Evolutionary conservation across 805 yeast genomes (phyloP).

Genomic region (Saturnispora kantuleensis): DNA sequence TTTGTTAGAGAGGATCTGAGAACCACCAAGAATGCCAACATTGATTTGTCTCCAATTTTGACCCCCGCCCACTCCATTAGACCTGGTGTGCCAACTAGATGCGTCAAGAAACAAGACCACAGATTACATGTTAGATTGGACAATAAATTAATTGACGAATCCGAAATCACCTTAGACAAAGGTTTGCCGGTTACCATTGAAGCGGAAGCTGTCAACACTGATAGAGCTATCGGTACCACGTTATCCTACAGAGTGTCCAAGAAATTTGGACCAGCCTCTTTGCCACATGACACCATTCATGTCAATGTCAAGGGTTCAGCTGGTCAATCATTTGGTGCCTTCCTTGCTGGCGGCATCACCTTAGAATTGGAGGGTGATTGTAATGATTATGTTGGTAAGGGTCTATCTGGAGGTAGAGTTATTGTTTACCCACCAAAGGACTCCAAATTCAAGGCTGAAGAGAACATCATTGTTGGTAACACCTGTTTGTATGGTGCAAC

Average conservation of each 20-base stretch:
- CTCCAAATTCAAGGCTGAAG: conserved; percentile 84
- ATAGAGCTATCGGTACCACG: conserved; percentile 92
- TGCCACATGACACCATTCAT: conserved; percentile 94
- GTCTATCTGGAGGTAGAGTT: conserved; percentile 89
- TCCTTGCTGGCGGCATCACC: conserved; percentile 91
- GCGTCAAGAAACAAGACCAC: conserved; percentile 90
- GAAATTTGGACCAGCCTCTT: conserved; percentile 83
- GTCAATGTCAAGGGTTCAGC: conserved; percentile 89
- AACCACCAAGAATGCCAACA: conserved; percentile 81
- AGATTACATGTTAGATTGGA: conserved; percentile 86
- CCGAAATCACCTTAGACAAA: conserved; percentile 88
- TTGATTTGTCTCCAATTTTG: conserved; percentile 85
- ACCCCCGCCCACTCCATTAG: conserved; percentile 96
- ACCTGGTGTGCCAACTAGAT: conserved; percentile 93
- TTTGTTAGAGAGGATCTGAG: conserved; percentile 76
- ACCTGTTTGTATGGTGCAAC: conserved; percentile 98
- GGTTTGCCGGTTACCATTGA: conserved; percentile 95
- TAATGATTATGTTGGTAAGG: conserved; percentile 96
- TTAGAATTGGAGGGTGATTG: conserved; percentile 95
- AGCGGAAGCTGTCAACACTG: conserved; percentile 89
- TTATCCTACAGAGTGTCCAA: conserved; percentile 90
- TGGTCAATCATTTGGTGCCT: conserved; percentile 98
- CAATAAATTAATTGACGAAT: conserved; percentile 91
- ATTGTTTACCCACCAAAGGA: conserved; percentile 85
- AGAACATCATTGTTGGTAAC: conserved; percentile 93